Evolutionary conservation across 2,329 filamentous ascomycete genomes (phyloP).

Genomic region (Talaromyces marneffei): DNA sequence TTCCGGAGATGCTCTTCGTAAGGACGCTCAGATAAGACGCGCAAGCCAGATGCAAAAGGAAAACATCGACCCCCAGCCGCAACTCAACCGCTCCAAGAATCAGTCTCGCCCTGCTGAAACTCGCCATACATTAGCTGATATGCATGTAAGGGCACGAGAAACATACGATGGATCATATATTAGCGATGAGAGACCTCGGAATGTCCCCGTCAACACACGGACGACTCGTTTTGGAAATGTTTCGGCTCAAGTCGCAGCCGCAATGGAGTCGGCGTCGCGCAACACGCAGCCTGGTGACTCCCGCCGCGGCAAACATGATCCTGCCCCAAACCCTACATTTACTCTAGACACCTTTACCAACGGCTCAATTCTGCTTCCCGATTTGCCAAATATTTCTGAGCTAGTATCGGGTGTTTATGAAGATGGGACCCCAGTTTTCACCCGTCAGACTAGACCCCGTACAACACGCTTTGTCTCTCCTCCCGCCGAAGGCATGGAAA

Average conservation of each 20-base stretch:
- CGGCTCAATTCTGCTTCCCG: conserved; percentile 57
- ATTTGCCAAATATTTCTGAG: conserved; percentile 57
- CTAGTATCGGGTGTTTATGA: conserved; percentile 55
- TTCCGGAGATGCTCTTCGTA: conserved; percentile 31
- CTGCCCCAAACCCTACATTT: conserved; percentile 22
- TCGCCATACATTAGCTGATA: conserved; percentile 50
- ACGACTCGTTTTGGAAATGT: conserved; percentile 53
- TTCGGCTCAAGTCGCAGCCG: conserved; percentile 36
- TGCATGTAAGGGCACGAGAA: conserved; percentile 49
- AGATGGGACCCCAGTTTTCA: conserved; percentile 53
- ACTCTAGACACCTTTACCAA: conserved; percentile 39
- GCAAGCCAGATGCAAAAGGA: conserved; percentile 39
- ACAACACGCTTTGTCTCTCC: conserved; percentile 51
- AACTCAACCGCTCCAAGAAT: conserved; percentile 30
- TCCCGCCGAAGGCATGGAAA: conserved; percentile 30
- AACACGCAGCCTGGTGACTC: conserved; percentile 30
- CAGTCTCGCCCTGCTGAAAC: conserved; percentile 25
- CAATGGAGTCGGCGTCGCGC: conserved; percentile 34
- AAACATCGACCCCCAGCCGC: conserved; percentile 30
- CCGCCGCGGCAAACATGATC: conserved; percentile 24
- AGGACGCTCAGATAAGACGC: conserved; percentile 37
- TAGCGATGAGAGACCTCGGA: conserved; percentile 46
- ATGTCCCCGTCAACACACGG: conserved; percentile 38
- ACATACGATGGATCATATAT: conserved; percentile 50
- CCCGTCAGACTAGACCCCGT: conserved; percentile 45